Evolutionary conservation across 345 rosid species (phyloP).

Genomic region (Brassica incana): DNA sequence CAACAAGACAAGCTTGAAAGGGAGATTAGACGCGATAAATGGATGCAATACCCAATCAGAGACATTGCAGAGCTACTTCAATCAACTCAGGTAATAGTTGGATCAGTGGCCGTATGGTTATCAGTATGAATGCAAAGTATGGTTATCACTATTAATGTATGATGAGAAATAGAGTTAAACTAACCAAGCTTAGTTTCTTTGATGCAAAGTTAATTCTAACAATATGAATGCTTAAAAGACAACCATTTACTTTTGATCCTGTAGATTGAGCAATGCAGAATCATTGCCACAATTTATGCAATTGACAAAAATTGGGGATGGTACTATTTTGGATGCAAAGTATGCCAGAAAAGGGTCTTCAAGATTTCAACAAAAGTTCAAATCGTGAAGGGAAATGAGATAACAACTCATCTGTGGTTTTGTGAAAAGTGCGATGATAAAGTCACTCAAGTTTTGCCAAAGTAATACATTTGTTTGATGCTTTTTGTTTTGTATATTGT

Average conservation of each 20-base stretch:
- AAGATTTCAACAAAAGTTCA: not conserved
- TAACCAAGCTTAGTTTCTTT: too few species aligned
- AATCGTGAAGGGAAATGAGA: not conserved
- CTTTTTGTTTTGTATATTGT: too few species aligned
- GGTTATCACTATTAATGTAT: too few species aligned
- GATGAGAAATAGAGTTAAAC: too few species aligned
- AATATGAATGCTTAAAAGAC: too few species aligned
- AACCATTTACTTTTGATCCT: too few species aligned
- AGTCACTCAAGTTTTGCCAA: too few species aligned
- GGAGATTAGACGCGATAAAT: not conserved
- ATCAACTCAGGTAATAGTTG: not conserved
- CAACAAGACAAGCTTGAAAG: not conserved
- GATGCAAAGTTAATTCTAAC: too few species aligned
- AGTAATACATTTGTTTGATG: too few species aligned
- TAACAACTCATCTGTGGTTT: not conserved
- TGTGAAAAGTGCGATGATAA: not conserved
- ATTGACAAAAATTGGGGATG: not conserved
- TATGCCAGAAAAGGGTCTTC: not conserved
- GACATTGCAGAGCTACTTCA: not conserved
- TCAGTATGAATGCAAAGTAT: too few species aligned
- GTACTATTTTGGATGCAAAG: not conserved
- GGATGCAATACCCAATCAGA: not conserved
- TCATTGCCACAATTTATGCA: not conserved
- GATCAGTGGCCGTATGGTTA: too few species aligned
- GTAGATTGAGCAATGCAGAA: not conserved